Base-by-base conservation (phyloP, 371 early-diverging fungal genomes). In the Actinomucor elegans region DNA sequence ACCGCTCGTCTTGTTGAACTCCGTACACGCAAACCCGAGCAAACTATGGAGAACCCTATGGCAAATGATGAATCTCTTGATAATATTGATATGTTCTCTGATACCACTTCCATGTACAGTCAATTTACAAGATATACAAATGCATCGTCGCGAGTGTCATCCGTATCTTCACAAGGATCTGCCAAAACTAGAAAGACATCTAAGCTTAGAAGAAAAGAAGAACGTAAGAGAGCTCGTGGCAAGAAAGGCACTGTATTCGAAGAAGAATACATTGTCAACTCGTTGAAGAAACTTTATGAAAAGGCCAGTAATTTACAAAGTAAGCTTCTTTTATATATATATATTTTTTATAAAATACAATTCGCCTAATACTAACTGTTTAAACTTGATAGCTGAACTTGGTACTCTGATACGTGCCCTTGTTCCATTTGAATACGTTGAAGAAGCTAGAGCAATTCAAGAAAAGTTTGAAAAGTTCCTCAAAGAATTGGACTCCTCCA, bases 11-110 rank as follows among this genome's bases (percentile, higher is more conserved):
- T 87, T 53, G 68, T 72, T 23, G 87, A 87, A 51, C 59, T 87
- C 15, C 75, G 81, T 26, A 61, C 71, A 41, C 62, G 50, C 17
- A 81, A 75, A 29, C 68, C 73, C 8, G 74, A 76, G 15, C 59
- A 56, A 26, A 60, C 10, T 5, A 17, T 57, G 50, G 67, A 59
- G 3, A 53, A 57, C 15, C 73, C 67, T 33, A 48, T 77, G 52
- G 68, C 77, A 2, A 79, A 77, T 12, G 88, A 88, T 46, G 87
- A 83, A 36, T 55, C 78, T 27, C 54, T 86, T 21, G 94, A 94
- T 55, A 87, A 91, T 57, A 81, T 94, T n/a, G 97, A 97, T 57
- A 84, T 93, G 80, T 87, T 93, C 75, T 93, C 93, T 0, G 95
- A 94, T 57, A 93, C 96, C 1, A 89, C 94, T 1, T 91, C 94